Evolutionary conservation across 441 rosid genomes (phyloP).

Genomic region (Populus hybrid): DNA sequence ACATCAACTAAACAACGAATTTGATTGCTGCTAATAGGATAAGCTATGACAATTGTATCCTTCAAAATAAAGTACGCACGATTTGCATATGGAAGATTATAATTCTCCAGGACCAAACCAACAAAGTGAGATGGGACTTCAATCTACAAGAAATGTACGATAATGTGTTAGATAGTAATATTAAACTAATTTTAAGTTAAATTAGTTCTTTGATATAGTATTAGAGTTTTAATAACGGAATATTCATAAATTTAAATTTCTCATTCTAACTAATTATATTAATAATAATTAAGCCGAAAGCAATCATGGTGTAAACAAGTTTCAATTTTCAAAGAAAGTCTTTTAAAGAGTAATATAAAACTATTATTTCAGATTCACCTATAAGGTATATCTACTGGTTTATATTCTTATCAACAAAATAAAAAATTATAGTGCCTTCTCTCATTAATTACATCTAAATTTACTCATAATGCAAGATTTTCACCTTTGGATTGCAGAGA

Average conservation of each 20-base stretch:
- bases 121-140: not conserved
- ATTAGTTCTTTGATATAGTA: no score
- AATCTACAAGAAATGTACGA: not conserved
- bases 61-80: not conserved
- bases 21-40: not conserved
- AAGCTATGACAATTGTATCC: not conserved
- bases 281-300: not conserved
- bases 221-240: no score
- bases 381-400: not conserved
- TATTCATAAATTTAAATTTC: no score
- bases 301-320: no score
- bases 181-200: not conserved
- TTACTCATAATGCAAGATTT: not conserved
- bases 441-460: no score
- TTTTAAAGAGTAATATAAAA: no score
- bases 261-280: no score
- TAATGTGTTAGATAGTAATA: not conserved
- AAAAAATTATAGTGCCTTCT: no score
- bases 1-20: not conserved
- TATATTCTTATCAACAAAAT: not conserved
- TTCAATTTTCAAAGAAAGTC: no score
- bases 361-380: not conserved
- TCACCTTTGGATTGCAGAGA: slow-evolving; percentile 57
- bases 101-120: not conserved
- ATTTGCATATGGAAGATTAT: not conserved